These are phyloP conservation scores for Kluyveromyces dobzhanskii DNA, from an alignment of 805 yeast genomes.

Conservation along the genomic window DNA sequence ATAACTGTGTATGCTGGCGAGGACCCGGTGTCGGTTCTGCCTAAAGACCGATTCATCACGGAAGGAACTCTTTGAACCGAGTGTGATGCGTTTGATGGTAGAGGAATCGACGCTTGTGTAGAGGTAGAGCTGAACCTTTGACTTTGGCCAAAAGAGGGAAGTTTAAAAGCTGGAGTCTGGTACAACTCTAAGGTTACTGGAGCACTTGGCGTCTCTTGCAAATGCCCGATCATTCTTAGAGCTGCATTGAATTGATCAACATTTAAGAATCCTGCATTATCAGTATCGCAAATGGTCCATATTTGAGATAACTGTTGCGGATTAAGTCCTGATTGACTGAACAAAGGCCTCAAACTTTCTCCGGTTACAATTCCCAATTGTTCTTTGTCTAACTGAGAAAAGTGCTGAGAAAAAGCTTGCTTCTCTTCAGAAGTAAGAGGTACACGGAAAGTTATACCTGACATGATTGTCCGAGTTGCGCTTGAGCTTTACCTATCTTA, in stretches of 20 bases:
- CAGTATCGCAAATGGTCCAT: conserved; percentile 92
- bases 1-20: conserved; percentile 30
- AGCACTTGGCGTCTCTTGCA: conserved; percentile 53
- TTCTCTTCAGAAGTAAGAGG: conserved; percentile 67
- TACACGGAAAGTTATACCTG: conserved; percentile 25
- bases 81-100: conserved; percentile 8
- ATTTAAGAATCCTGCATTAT: conserved; percentile 75
- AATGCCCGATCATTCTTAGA: conserved; percentile 80
- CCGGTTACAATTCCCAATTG: conserved; percentile 80
- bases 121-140: conserved; percentile 18
- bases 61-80: conserved; percentile 5
- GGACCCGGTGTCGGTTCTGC: conserved; percentile 33
- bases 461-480: conserved; percentile 9
- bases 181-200: conserved; percentile 39
- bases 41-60: conserved; percentile 7
- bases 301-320: conserved; percentile 76
- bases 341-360: conserved; percentile 69
- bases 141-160: conserved; percentile 48
- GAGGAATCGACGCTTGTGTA: conserved; percentile 34
- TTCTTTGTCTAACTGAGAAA: conserved; percentile 72
- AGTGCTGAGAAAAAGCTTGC: conserved; percentile 61
- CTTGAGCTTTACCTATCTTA: too few relatives aligned
- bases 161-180: conserved; percentile 17
- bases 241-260: conserved; percentile 78
- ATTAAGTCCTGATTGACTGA: conserved; percentile 80